phyloP scores from a whole-genome alignment of 306 rosid species.

The Erythrophleum fordii region DNA sequence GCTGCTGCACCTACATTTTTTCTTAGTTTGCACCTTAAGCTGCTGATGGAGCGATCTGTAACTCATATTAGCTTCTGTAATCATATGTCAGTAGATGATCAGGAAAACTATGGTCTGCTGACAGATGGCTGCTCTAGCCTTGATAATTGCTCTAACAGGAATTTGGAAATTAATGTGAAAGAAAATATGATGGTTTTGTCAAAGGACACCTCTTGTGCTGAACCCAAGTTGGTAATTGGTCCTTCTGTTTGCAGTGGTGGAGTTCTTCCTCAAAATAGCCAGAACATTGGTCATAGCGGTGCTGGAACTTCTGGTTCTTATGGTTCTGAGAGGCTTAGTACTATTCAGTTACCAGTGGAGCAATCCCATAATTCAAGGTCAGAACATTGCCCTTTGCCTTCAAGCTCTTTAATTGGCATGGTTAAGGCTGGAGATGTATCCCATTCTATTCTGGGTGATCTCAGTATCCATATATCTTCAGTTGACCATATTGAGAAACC shows the following conservation, averaged over 20 bases:
- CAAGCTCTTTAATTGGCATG: slow-evolving; percentile 36
- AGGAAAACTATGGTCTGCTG: slow-evolving; percentile 44
- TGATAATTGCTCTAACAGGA: slow-evolving; percentile 39
- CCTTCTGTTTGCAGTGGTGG: slow-evolving; percentile 40
- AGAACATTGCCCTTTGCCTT: slow-evolving; percentile 33
- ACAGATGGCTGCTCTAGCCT: slow-evolving; percentile 40
- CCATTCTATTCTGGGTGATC: slow-evolving; percentile 46
- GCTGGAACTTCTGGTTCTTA: slow-evolving; percentile 41
- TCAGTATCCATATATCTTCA: slow-evolving; percentile 61
- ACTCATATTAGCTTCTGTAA: slow-evolving; percentile 53
- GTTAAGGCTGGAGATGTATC: slow-evolving; percentile 48
- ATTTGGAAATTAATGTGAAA: slow-evolving; percentile 27
- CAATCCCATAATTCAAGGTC: slow-evolving; percentile 38
- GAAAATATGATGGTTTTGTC: slow-evolving; percentile 41
- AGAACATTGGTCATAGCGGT: slow-evolving; percentile 34
- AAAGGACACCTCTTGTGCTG: slow-evolving; percentile 34
- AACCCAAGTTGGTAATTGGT: slow-evolving; percentile 34
- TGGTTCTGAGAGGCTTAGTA: slow-evolving; percentile 33
- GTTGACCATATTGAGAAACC: slow-evolving; percentile 52
- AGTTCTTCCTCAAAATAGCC: slow-evolving; percentile 37
- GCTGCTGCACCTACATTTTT: slow-evolving; percentile 72
- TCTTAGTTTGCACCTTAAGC: slow-evolving; percentile 72
- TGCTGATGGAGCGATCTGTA: slow-evolving; percentile 65
- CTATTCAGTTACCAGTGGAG: slow-evolving; percentile 40
- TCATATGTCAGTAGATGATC: slow-evolving; percentile 42